phyloP scores from a whole-genome alignment of 2,329 filamentous ascomycete genomes.

The Penicillium glabrum region DNA sequence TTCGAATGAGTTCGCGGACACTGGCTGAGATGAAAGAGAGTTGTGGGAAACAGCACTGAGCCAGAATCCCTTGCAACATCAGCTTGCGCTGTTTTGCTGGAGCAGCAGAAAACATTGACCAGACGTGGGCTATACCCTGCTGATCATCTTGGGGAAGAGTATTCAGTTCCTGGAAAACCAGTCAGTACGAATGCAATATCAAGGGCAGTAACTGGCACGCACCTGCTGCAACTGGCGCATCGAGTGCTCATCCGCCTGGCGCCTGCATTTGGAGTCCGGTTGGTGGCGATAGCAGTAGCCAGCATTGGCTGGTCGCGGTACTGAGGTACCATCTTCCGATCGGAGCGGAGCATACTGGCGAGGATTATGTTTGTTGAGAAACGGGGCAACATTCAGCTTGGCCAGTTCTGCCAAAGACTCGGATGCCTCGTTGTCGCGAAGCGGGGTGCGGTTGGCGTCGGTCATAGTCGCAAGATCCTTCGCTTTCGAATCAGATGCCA shows the following conservation, averaged over 20 bases:
- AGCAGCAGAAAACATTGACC: conserved; percentile 95
- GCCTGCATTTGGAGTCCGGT: conserved; percentile 88
- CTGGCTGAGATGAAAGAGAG: conserved; percentile 88
- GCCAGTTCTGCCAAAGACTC: conserved; percentile 61
- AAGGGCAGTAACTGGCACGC: conserved; percentile 17
- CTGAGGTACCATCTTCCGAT: conserved; percentile 23
- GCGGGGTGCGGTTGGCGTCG: conserved; percentile 23
- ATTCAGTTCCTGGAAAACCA: conserved; percentile 67
- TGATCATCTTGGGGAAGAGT: conserved; percentile 80
- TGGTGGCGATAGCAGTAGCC: conserved; percentile 95
- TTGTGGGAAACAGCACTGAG: conserved; percentile 96
- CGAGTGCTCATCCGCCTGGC: conserved; percentile 89
- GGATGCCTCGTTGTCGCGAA: conserved; percentile 29
- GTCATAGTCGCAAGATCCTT: conserved; percentile 7
- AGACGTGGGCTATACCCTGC: conserved; percentile 94
- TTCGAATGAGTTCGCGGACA: conserved; percentile 92
- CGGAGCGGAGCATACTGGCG: conserved; percentile 80
- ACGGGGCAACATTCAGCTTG: conserved; percentile 78
- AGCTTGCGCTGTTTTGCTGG: conserved; percentile 91
- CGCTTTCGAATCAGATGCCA: not conserved
- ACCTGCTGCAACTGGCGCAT: conserved; percentile 94
- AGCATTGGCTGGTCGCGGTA: conserved; percentile 63
- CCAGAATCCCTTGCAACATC: conserved; percentile 94
- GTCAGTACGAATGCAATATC: not conserved
- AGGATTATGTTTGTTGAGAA: conserved; percentile 87